Conservation (phyloP, 176 grass and related monocot species). For the Carex myosuroides region DNA sequence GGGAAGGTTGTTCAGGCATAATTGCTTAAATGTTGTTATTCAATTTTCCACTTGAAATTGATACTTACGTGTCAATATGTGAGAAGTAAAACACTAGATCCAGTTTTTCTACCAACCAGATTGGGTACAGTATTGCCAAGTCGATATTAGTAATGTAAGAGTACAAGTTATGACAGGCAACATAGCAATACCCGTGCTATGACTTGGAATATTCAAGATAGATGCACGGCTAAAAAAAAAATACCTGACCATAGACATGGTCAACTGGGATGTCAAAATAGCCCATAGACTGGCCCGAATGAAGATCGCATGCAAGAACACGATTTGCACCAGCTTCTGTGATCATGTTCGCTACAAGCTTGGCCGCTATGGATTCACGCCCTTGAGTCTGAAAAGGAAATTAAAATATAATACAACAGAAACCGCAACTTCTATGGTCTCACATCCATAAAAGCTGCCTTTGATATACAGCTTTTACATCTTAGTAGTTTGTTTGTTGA, state of each 20-base stretch:
- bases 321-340: slow-evolving; percentile 97
- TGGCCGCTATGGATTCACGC: slow-evolving; percentile 96
- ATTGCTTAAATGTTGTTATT: not conserved
- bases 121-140: not conserved
- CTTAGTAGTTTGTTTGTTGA: not conserved
- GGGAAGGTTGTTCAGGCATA: not conserved
- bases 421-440: not conserved
- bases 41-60: not conserved
- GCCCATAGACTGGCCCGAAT: slow-evolving; percentile 98
- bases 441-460: not conserved
- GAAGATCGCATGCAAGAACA: slow-evolving; percentile 93
- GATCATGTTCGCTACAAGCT: slow-evolving; percentile 99
- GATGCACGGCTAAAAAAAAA: not conserved
- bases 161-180: not conserved
- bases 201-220: not conserved
- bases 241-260: slow-evolving; percentile 98
- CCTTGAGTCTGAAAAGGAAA: slow-evolving; percentile 71
- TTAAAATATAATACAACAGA: slow-evolving; percentile 4
- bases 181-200: not conserved
- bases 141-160: not conserved
- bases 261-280: slow-evolving; percentile 98
- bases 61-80: not conserved
- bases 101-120: not conserved
- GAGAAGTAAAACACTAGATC: not conserved
- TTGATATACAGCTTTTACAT: not conserved